Evolutionary conservation across 495 filamentous ascomycete species (phyloP).

Genomic region (Xylaria telfairii): DNA sequence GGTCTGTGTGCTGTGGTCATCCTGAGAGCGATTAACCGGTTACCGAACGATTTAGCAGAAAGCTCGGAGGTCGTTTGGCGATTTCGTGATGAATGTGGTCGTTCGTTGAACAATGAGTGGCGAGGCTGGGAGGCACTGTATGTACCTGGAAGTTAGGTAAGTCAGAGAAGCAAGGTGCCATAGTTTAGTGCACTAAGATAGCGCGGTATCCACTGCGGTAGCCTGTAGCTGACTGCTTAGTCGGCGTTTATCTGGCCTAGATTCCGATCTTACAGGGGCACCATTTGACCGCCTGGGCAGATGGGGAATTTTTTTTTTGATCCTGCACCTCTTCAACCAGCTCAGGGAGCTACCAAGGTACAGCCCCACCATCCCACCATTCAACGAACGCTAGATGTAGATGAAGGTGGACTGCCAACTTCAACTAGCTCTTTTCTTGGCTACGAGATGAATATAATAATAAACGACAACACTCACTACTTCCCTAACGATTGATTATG

Average conservation of each 20-base stretch:
- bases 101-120: neutral
- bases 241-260: constrained; percentile 2
- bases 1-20: constrained; percentile 87
- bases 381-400: neutral
- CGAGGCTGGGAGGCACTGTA: neutral
- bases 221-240: neutral
- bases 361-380: constrained; percentile 36
- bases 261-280: constrained; percentile 31
- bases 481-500: constrained; percentile 58
- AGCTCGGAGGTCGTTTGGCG: constrained; percentile 7
- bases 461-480: constrained; percentile 18
- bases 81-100: neutral
- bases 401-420: constrained; percentile 14
- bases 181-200: neutral
- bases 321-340: neutral
- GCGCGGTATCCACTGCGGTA: neutral
- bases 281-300: constrained; percentile 43
- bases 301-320: constrained; percentile 11
- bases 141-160: neutral
- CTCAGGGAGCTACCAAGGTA: constrained; percentile 15
- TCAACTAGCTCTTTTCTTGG: constrained; percentile 13
- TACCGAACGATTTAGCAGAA: neutral
- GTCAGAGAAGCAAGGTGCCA: neutral
- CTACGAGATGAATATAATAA: constrained; percentile 29
- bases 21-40: constrained; percentile 31